These are phyloP conservation scores for Xylaria nigripes DNA, from an alignment of 495 filamentous ascomycete species.

Conservation along the genomic window DNA sequence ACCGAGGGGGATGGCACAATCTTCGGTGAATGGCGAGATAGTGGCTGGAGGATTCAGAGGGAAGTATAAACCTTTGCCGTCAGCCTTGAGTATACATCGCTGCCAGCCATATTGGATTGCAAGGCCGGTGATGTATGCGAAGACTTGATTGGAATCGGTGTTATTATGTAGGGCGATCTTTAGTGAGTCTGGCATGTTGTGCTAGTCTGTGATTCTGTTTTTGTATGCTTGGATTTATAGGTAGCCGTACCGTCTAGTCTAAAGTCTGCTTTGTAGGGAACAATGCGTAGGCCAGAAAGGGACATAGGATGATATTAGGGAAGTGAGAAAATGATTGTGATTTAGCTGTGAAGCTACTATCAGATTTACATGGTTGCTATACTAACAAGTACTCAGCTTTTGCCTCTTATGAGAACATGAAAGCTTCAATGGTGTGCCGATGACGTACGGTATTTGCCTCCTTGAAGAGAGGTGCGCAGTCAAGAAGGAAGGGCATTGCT, in stretches of 20 bases:
- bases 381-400: background rate
- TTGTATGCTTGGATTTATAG: background rate
- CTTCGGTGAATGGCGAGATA: constrained; percentile 42
- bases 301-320: background rate
- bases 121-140: constrained; percentile 39
- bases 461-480: background rate
- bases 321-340: background rate
- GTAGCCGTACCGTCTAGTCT: background rate
- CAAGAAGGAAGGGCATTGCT: background rate
- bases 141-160: constrained; percentile 25
- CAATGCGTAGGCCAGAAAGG: background rate
- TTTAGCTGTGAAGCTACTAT: background rate
- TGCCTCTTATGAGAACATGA: background rate
- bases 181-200: constrained; percentile 35
- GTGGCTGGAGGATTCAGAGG: constrained; percentile 30
- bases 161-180: constrained; percentile 33
- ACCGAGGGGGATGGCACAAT: constrained; percentile 63
- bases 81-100: constrained; percentile 30
- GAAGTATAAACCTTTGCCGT: constrained; percentile 30
- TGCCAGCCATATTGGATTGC: constrained; percentile 29
- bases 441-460: background rate
- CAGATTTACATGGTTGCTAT: background rate
- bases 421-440: background rate
- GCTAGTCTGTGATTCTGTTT: background rate
- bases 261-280: background rate